Evolutionary conservation across 1,284 basidiomycete species (phyloP), one percentile per base, ranked within the genome.

Genomic region (Tausonia pullulans): DNA sequence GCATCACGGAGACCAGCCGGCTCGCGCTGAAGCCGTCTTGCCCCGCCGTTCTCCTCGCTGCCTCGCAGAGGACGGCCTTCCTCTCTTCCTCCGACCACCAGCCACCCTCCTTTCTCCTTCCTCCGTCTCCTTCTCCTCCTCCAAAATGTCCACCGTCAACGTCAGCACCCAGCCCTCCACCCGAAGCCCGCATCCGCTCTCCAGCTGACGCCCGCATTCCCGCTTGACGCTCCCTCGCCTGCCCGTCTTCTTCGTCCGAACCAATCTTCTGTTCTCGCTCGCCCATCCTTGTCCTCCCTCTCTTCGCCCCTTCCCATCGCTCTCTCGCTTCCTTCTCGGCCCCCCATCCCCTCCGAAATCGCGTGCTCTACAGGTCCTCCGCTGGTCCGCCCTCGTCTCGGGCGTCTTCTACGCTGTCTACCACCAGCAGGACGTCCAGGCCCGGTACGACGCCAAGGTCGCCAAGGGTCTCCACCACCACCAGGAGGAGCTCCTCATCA

Each of bases 401-500:
- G 95, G 95, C 74, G 83, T 97, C 72, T 79, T 87, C 75, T 98
- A 98, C 78, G 95, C 96, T 72, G 87, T 96, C 76, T 82, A 86
- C 71, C 95, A 98, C 81, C 87, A 87, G 74, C 84, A 88, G 73
- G 88, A 93, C 74, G 80, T 98, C 70, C 92, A 96, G 79, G 83
- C 85, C 70, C 81, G 84, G 69, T 84, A 88, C 74, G 85, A 96
- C 77, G 79, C 81, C 68, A 81, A 85, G 69, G 86, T 85, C 74
- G 78, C 83, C 69, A 81, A 84, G 68, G 82, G 84, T 72, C 86
- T 84, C 62, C 78, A 83, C 55, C 84, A 88, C 71, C 83, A 84
- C 72, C 81, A 88, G 71, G 84, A 89, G 72, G 81, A 85, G 68
- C 78, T 97, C 75, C 84, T 98, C 74, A 81, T 82, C 71, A 82